Evolutionary conservation across 345 rosid species (phyloP), one percentile per base, ranked within the genome.

Genomic region (Nephelium lappaceum): DNA sequence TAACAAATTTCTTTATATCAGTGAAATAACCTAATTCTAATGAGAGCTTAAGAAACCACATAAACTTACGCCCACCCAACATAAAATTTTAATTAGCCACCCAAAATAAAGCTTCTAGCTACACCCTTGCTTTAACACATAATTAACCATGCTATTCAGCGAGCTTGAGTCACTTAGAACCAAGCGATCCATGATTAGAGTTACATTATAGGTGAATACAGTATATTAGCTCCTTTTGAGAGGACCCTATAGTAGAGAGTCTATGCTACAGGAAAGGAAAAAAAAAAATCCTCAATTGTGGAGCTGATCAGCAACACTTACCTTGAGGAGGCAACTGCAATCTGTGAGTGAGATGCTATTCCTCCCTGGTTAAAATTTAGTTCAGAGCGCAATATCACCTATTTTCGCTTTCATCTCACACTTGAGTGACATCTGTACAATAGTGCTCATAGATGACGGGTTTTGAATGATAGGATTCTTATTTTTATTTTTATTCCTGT

Each of bases 271-370:
- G 23, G 43, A 42, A 68, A n/a, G 3, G 18, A 2, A 27, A 25
- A 14, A 71, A 15, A 18, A 2, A 42, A 70, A 71, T 23, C 12
- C n/a, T 69, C 61, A 25, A 9, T 5, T 41, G 8, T 39, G 45
- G 57, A 71, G 75, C 47, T 51, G 14, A 36, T 47, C 55, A 18
- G 75, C 39, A 18, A 53, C 39, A 62, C 47, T 71, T 6, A 61
- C 11, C 2, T 71, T 71, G 1, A 16, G 38, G 11, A 15, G 74
- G 64, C 27, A 36, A 31, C 16, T 1, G 14, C 62, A 11, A 0
- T 15, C 57, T 71, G 6, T 31, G 41, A 38, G 6, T 49, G 11
- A 71, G 64, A 71, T 12, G 47, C 75, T 71, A n/a, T 53, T 45
- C 23, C 19, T 45, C 0, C 15, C n/a, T 53, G 58, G 8, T 15